Percentiles rank a stretch among this genome's conserved stretches.
phyloP scores from a whole-genome alignment of 192 early-diverging fungal genomes.

The Umbelopsis isabellina region DNA sequence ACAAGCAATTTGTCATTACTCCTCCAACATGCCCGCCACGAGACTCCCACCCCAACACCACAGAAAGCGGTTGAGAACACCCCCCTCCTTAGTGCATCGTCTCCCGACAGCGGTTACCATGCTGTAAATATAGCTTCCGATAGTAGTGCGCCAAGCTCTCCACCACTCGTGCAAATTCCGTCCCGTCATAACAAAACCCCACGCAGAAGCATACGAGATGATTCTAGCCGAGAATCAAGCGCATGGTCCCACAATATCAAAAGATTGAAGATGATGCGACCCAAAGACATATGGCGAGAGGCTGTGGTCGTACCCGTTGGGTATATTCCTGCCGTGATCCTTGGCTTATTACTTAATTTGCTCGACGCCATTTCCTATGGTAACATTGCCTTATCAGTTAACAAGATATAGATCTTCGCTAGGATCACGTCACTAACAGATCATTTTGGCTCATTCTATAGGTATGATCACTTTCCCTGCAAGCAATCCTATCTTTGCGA shows the following conservation, averaged over 20 bases:
- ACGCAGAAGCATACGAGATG: background rate
- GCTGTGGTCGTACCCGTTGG: slow-evolving; percentile 54
- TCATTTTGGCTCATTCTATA: slow-evolving; percentile 27
- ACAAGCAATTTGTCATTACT: slow-evolving; percentile 18
- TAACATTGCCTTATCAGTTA: slow-evolving; percentile 28
- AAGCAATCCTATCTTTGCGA: slow-evolving; percentile 66
- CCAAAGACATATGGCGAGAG: slow-evolving; percentile 20
- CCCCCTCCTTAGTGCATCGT: background rate
- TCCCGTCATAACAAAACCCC: background rate
- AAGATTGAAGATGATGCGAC: slow-evolving; percentile 1
- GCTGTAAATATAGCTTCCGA: background rate
- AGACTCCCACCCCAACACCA: background rate
- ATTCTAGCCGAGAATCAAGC: background rate
- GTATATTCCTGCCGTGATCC: slow-evolving; percentile 86
- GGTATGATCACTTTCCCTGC: slow-evolving; percentile 90
- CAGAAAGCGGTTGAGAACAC: background rate
- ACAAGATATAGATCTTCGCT: background rate
- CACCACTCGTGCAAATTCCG: background rate
- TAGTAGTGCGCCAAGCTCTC: background rate
- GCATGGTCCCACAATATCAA: slow-evolving; percentile 3
- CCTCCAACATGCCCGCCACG: background rate
- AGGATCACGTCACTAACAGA: slow-evolving; percentile 16
- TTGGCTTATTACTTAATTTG: slow-evolving; percentile 90
- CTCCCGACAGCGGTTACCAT: background rate
- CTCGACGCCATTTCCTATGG: slow-evolving; percentile 91